Evolutionary conservation across 805 yeast genomes (phyloP).

Genomic region (Saccharomycopsis sp.): DNA sequence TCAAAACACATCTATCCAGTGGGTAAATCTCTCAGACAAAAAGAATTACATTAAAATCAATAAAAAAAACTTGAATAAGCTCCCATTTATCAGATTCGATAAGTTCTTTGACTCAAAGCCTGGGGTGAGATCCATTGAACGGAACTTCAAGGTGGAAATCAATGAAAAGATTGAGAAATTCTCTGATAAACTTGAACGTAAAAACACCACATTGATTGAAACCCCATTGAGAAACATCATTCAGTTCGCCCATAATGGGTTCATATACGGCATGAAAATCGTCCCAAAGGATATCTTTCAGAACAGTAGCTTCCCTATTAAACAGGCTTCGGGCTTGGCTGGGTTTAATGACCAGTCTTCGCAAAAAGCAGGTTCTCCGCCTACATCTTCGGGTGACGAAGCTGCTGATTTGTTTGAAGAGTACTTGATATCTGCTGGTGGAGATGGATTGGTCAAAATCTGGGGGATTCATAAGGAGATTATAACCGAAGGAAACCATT

Average conservation of each 20-base stretch:
- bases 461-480: conserved; percentile 49
- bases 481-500: conserved; percentile 18
- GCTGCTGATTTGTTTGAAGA: conserved; percentile 26
- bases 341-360: not conserved
- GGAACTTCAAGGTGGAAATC: conserved; percentile 24
- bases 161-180: conserved; percentile 16
- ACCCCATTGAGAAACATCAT: conserved; percentile 60
- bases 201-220: conserved; percentile 42
- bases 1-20: conserved; percentile 84
- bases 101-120: conserved; percentile 77
- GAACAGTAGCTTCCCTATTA: conserved; percentile 10
- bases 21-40: conserved; percentile 41
- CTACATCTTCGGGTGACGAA: not conserved
- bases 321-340: not conserved
- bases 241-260: conserved; percentile 87
- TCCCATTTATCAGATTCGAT: conserved; percentile 67
- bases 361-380: not conserved
- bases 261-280: conserved; percentile 52
- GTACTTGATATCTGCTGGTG: conserved; percentile 67
- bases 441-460: conserved; percentile 80
- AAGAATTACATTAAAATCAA: conserved; percentile 21
- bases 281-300: conserved; percentile 22
- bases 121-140: conserved; percentile 65
- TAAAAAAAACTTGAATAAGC: conserved; percentile 29
- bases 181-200: conserved; percentile 13